Conservation (phyloP, 2,329 filamentous ascomycete species). For the Orbilia javanica region DNA sequence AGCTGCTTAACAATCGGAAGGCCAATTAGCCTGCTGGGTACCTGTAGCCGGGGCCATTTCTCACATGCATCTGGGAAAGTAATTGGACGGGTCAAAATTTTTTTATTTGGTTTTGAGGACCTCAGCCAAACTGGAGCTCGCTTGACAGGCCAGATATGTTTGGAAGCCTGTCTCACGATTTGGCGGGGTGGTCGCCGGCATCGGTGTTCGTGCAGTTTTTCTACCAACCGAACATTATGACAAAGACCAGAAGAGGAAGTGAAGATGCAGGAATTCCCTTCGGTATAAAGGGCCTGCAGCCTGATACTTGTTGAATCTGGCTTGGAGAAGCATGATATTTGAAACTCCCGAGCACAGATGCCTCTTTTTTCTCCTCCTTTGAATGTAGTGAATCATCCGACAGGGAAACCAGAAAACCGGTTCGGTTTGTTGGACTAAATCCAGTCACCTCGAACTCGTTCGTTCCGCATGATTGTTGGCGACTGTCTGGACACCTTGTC, state of each 20-base stretch:
- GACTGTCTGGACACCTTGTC: conserved; percentile 14
- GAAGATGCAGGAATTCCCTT: background rate
- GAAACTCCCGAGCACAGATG: conserved; percentile 7
- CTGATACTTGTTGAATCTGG: conserved; percentile 6
- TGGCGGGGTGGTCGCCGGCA: conserved; percentile 58
- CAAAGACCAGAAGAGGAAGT: background rate
- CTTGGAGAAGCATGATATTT: conserved; percentile 6
- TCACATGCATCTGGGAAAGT: conserved; percentile 35
- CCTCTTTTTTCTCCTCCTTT: background rate
- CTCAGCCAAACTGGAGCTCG: conserved; percentile 19
- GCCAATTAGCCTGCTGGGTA: conserved; percentile 33
- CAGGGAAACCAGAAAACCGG: conserved; percentile 2
- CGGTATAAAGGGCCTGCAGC: background rate
- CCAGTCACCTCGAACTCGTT: background rate
- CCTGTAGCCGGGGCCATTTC: conserved; percentile 24
- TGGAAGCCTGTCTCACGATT: conserved; percentile 12
- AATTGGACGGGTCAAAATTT: conserved; percentile 12
- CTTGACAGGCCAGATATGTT: conserved; percentile 31
- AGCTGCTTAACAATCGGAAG: conserved; percentile 46
- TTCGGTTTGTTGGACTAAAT: conserved; percentile 23
- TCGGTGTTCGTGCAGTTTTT: conserved; percentile 46
- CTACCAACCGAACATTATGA: conserved; percentile 15
- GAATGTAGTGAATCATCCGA: background rate
- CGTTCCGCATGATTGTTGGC: conserved; percentile 23
- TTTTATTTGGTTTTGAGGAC: conserved; percentile 8